Percentiles rank a stretch among this genome's conserved stretches.
Evolutionary conservation across 108 stramenopile species (phyloP).

Genomic region (Schizochytrium sp.): DNA sequence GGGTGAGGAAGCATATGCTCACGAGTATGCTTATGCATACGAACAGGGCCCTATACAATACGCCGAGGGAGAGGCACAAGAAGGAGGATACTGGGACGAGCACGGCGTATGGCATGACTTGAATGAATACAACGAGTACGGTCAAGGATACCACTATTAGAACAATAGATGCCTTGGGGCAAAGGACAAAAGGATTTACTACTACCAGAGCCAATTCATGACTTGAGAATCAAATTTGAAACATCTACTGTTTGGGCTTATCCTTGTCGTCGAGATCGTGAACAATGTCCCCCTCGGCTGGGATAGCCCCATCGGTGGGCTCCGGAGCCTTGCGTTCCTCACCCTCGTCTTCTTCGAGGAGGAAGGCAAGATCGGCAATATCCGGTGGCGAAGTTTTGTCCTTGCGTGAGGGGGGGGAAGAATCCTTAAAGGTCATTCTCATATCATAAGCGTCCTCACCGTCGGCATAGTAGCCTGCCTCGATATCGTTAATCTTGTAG

Average conservation of each 20-base stretch:
- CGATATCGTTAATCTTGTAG: conserved; percentile 86
- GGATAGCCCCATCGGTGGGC: neutral
- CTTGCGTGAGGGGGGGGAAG: neutral
- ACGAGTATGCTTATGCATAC: too few relatives aligned
- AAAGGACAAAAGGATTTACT: too few relatives aligned
- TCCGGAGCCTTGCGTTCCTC: neutral
- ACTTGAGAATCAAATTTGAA: too few relatives aligned
- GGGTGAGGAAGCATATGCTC: neutral
- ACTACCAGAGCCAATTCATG: too few relatives aligned
- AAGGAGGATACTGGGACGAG: neutral
- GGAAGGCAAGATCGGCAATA: neutral
- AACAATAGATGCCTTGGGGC: too few relatives aligned
- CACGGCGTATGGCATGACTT: too few relatives aligned
- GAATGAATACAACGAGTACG: too few relatives aligned
- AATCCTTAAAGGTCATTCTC: conserved; percentile 24
- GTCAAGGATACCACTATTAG: too few relatives aligned
- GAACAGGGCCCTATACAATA: too few relatives aligned
- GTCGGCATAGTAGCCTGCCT: conserved; percentile 97
- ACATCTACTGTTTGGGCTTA: neutral
- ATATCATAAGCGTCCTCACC: conserved; percentile 98
- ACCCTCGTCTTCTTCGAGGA: neutral
- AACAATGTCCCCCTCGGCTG: neutral
- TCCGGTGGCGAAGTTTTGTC: neutral
- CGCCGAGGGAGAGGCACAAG: too few relatives aligned
- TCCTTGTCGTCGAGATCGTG: neutral